Evolutionary conservation across 2,329 filamentous ascomycete genomes (phyloP).

Genomic region (Microcyclospora pomicola): DNA sequence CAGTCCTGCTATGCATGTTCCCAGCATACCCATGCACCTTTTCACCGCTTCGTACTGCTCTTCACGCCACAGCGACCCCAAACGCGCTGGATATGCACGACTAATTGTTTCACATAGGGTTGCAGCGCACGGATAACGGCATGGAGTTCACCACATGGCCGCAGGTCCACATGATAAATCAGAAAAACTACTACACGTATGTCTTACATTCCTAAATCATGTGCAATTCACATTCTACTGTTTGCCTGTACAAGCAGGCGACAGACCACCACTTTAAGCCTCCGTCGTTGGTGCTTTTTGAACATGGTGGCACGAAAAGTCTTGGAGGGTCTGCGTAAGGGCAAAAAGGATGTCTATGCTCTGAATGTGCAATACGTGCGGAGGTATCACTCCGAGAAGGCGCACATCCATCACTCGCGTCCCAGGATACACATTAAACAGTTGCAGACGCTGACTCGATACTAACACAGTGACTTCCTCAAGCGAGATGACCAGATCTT

Average conservation of each 20-base stretch:
- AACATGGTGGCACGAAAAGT: constrained; percentile 20
- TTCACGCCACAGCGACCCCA: too few relatives aligned
- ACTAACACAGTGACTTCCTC: constrained; percentile 69
- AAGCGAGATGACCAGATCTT: constrained; percentile 96
- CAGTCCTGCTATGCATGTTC: too few relatives aligned
- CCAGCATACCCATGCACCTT: too few relatives aligned
- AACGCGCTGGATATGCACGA: too few relatives aligned
- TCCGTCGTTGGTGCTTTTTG: too few relatives aligned
- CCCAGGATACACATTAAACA: background rate
- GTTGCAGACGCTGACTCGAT: background rate
- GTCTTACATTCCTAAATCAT: constrained; percentile 20
- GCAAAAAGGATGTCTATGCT: constrained; percentile 22
- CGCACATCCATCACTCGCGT: background rate
- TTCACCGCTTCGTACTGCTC: too few relatives aligned
- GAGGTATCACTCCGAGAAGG: constrained; percentile 12
- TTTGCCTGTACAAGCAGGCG: too few relatives aligned
- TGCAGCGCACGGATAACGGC: constrained; percentile 95
- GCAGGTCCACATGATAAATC: constrained; percentile 83
- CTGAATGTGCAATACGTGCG: constrained; percentile 22
- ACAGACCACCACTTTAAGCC: background rate
- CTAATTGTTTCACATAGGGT: constrained; percentile 41
- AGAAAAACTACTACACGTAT: constrained; percentile 98
- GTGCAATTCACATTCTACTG: background rate
- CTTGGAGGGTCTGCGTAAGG: constrained; percentile 19
- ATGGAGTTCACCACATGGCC: constrained; percentile 95